Evolutionary conservation across 441 rosid species (phyloP).

Genomic region (Omphalea diandra): DNA sequence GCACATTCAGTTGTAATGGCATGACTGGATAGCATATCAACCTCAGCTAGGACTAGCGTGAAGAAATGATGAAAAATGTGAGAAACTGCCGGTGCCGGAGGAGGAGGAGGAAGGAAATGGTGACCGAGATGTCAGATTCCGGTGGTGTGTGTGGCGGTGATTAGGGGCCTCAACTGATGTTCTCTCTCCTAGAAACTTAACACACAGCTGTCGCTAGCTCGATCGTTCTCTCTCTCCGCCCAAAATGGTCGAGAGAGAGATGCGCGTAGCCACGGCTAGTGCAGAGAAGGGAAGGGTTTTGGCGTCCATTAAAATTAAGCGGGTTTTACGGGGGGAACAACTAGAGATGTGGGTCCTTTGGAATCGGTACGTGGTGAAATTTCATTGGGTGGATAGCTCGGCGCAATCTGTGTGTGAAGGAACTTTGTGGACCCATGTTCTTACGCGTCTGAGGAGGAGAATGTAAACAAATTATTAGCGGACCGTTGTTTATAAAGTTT

Average conservation of each 20-base stretch:
- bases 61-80: not conserved
- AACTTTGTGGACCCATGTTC: not conserved
- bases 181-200: not conserved
- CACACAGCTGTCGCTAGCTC: too few species aligned
- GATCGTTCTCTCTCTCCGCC: not conserved
- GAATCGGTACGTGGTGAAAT: not conserved
- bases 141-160: not conserved
- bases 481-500: too few species aligned
- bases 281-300: not conserved
- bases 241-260: not conserved
- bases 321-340: constrained; percentile 2
- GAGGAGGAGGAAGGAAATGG: not conserved
- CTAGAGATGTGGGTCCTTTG: not conserved
- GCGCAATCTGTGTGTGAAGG: not conserved
- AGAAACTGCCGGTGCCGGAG: not conserved
- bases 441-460: too few species aligned
- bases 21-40: not conserved
- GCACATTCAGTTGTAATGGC: not conserved
- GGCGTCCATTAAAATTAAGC: not conserved
- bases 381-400: not conserved
- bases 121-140: constrained; percentile 9
- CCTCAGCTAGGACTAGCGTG: not conserved
- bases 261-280: constrained; percentile 4
- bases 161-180: not conserved
- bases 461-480: too few species aligned